Evolutionary conservation across 1,284 basidiomycete genomes (phyloP), one percentile per base, ranked within the genome.

Genomic region (Tremellales sp.): DNA sequence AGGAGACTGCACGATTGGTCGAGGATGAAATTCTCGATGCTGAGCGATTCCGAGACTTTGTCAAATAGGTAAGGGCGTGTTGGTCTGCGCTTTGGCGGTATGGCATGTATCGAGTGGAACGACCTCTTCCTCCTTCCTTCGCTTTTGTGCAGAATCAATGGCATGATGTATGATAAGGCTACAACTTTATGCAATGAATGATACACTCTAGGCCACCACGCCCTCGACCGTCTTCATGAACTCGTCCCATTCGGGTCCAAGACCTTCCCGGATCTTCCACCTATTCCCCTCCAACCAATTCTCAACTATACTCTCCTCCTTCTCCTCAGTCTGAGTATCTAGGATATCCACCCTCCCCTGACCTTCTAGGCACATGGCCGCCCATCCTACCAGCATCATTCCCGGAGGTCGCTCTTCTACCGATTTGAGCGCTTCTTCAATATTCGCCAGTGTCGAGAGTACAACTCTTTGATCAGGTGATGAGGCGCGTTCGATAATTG

Each of bases 361-460:
- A 0, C 80, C 80, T 36, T 79, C 76, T 27, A 82, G 65, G 22
- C 76, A 75, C 22, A 81, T 61, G 12, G 76, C 78, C 4, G 85
- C 80, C 93, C 93, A 97, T 0, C 94, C 93, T 53, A 98, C 81
- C 22, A 97, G 80, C 65, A 97, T 86, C 87, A 98, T 93, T 2
- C 91, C 93, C 0, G 94, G 94, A 4, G 93, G 92, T 23, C 93
- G 76, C 69, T 97, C 91, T 61, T 92, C 88, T 4, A 89, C 89
- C 5, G 78, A 75, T 52, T 86, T 84, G 62, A 97, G 68, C 0
- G 87, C 90, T 12, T 75, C 75, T 5, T 81, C 81, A 35, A 97
- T 83, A 53, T 84, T 78, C 44, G 77, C 79, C 40, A 98, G 72
- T 0, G 92, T 97, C 5, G 86, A 87, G 15, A 80, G 81, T 17